These are phyloP conservation scores for Saccharomyces hybrid DNA, from an alignment of 1,139 yeast genomes.

Conservation along the genomic window DNA sequence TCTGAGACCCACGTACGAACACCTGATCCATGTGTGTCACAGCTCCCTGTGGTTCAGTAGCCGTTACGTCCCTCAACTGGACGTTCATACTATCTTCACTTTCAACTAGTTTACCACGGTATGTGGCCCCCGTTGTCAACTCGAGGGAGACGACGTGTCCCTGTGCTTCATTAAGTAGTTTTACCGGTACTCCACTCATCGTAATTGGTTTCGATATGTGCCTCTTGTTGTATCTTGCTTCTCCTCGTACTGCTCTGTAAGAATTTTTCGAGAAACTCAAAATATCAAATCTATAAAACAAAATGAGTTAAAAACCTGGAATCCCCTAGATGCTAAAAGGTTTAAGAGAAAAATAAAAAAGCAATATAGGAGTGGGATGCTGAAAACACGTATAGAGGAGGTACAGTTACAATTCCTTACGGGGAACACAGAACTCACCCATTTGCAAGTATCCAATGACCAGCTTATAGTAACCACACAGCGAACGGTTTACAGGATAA, in stretches of 20 bases:
- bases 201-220: background rate
- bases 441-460: background rate
- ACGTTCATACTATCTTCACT: slow-evolving; percentile 88
- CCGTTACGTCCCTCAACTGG: slow-evolving; percentile 73
- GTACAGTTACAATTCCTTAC: background rate
- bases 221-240: background rate
- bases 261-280: background rate
- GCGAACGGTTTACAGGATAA: background rate
- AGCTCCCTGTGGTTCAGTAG: slow-evolving; percentile 69
- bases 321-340: background rate
- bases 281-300: background rate
- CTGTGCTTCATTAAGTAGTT: slow-evolving; percentile 79
- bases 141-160: slow-evolving; percentile 85
- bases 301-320: background rate
- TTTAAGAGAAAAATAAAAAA: background rate
- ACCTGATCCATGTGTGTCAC: slow-evolving; percentile 77
- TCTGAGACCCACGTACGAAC: slow-evolving; percentile 85
- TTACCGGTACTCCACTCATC: slow-evolving; percentile 60
- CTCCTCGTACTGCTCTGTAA: background rate
- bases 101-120: slow-evolving; percentile 77
- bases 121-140: slow-evolving; percentile 75
- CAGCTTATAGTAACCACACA: background rate
- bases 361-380: background rate
- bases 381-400: background rate
- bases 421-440: background rate